Percentiles rank a stretch among this genome's conserved stretches.
Conservation (phyloP, 2,329 filamentous ascomycete genomes). For the Hypoxylon sp. region DNA sequence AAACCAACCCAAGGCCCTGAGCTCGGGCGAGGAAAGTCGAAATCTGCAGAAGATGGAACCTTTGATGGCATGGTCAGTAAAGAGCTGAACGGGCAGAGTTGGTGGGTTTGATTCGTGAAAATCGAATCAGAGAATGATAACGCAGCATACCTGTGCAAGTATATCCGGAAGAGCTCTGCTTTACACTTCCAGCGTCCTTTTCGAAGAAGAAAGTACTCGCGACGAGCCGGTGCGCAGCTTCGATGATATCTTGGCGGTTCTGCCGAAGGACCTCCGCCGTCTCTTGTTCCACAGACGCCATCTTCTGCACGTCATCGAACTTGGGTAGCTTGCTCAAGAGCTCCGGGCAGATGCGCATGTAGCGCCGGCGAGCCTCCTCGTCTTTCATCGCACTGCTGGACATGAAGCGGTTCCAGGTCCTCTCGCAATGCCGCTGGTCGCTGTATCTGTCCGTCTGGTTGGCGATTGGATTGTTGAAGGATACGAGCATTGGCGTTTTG, state of each 20-base stretch:
- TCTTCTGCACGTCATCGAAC: conserved; percentile 48
- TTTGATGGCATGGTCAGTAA: conserved; percentile 15
- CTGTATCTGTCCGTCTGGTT: conserved; percentile 47
- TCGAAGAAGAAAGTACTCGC: conserved; percentile 54
- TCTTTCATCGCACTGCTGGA: conserved; percentile 35
- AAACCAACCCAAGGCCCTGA: conserved; percentile 51
- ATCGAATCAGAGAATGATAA: not conserved
- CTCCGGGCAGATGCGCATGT: conserved; percentile 51
- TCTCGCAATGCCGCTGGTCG: conserved; percentile 46
- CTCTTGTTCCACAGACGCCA: conserved; percentile 48
- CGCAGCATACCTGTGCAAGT: conserved; percentile 49
- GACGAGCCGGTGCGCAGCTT: conserved; percentile 50
- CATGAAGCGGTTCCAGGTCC: conserved; percentile 47
- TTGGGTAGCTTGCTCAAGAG: conserved; percentile 47
- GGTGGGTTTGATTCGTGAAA: not conserved
- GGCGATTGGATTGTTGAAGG: conserved; percentile 49
- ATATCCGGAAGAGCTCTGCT: conserved; percentile 47
- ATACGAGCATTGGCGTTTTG: conserved; percentile 49
- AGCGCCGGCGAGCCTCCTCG: conserved; percentile 40
- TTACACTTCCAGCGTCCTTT: conserved; percentile 48
- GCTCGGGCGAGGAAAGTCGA: conserved; percentile 45
- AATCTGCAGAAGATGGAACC: conserved; percentile 51
- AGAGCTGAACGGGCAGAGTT: not conserved
- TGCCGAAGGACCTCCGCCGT: conserved; percentile 45
- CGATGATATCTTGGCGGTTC: conserved; percentile 45